Conservation (phyloP, 2,329 filamentous ascomycete species). For the Ophiocordyceps camponoti-floridani region DNA sequence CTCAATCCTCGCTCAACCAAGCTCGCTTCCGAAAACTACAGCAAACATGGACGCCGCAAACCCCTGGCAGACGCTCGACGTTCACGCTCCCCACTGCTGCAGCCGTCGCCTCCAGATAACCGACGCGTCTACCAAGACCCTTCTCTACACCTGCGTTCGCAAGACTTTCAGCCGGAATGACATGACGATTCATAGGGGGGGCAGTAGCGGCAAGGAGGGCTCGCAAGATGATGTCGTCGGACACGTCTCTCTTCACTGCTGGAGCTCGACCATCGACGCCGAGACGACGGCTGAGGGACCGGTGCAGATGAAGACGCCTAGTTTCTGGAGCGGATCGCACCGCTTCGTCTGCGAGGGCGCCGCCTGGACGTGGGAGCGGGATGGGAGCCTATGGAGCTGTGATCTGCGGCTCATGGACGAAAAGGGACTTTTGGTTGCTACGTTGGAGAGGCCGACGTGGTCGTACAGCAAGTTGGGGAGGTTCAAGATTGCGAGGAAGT, state of each 20-base stretch:
- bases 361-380: background rate
- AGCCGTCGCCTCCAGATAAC: background rate
- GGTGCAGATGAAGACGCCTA: background rate
- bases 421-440: background rate
- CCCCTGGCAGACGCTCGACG: background rate
- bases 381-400: background rate
- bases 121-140: background rate
- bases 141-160: background rate
- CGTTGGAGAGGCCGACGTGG: background rate
- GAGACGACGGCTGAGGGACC: background rate
- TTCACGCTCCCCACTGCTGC: background rate
- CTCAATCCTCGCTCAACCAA: too few relatives aligned
- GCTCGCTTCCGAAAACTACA: too few relatives aligned
- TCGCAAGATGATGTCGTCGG: background rate
- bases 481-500: background rate
- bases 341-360: background rate
- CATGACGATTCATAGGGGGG: background rate
- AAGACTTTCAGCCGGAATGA: background rate
- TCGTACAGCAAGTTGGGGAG: background rate
- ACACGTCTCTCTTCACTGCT: background rate
- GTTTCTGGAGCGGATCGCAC: background rate
- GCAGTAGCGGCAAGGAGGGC: background rate
- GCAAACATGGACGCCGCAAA: background rate
- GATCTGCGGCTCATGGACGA: background rate
- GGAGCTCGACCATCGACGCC: background rate